Base-by-base conservation (phyloP, 2,329 filamentous ascomycete species). In the Cladosporium sp. region DNA sequence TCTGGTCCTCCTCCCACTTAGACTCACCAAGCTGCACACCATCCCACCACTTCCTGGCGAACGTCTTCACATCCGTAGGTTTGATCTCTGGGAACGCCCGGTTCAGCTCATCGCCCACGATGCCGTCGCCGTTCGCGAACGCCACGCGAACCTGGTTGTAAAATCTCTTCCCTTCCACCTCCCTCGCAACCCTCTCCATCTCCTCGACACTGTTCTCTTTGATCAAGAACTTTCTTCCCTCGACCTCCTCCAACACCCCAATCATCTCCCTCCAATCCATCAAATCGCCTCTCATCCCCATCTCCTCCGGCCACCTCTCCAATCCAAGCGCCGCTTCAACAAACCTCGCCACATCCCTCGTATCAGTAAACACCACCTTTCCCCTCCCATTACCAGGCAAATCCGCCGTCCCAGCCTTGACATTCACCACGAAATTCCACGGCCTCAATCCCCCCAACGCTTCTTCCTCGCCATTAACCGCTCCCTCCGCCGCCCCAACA, bases 361-460 rank as follows among this genome's bases (percentile, higher is more conserved):
- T 83, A 69, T 85, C 81, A 0, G 83, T 86, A 71, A 85, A 82
- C 3, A 77, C 73, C 10, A 83, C 75, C 3, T 73, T 73, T 6
- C 74, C 76, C n/a, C 82, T 75, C 0, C 85, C 85, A 26, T 80
- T 75, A 0, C 82, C 83, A 0, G 84, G 84, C 24, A 86, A 80
- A 12, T 79, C 82, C 0, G 84, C 84, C 3, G 73, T 74, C 14
- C 81, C 79, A 66, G 77, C 76, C 3, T 71, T 65, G 11, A 85
- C 78, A 69, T 85, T 82, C 24, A 85, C 67, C 3, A 80, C 77
- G 15, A 83, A 78, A 0, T 78, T 74, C 59, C 77, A 75, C 1
- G 77, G 78, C 2, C 73, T 65, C 62, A 85, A 69, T 0, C 72
- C 73, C 6, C 71, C 72, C 11, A 75, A 57, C 26, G 74, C 74